Conservation (phyloP, 768 basidiomycete genomes). For the Naganishia vaughanmartiniae region DNA sequence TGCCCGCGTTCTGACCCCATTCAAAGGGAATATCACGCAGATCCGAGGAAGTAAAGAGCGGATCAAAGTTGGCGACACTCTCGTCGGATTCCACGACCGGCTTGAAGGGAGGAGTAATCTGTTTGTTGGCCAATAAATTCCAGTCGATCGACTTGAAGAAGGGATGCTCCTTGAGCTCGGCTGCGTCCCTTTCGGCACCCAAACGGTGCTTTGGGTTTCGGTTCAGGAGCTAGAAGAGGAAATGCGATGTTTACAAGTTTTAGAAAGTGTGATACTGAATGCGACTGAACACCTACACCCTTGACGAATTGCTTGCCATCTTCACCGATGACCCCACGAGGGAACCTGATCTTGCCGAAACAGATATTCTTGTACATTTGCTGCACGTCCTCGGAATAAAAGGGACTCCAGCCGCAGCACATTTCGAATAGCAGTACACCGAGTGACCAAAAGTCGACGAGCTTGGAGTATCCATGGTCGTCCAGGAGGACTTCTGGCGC, state of each 20-base stretch:
- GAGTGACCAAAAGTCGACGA: constrained; percentile 97
- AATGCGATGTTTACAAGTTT: neutral
- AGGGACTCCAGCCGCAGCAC: constrained; percentile 99
- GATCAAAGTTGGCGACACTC: constrained; percentile 95
- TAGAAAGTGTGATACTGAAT: constrained; percentile 23
- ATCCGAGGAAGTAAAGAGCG: constrained; percentile 93
- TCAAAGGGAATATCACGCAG: constrained; percentile 65
- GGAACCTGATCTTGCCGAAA: constrained; percentile 98
- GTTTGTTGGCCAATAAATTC: constrained; percentile 74
- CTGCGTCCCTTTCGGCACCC: constrained; percentile 84
- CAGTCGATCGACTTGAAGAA: constrained; percentile 94
- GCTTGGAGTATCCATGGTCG: constrained; percentile 96
- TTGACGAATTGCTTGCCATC: constrained; percentile 99
- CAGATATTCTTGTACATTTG: constrained; percentile 99
- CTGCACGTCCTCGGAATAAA: constrained; percentile 98
- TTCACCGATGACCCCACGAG: constrained; percentile 91
- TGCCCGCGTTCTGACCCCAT: constrained; percentile 52
- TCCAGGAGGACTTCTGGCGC: constrained; percentile 98
- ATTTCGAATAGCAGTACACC: constrained; percentile 97
- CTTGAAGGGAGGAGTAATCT: constrained; percentile 95
- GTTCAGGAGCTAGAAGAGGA: constrained; percentile 72
- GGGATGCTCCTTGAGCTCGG: constrained; percentile 89
- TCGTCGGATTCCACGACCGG: constrained; percentile 97
- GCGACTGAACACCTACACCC: constrained; percentile 65
- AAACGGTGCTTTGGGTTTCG: constrained; percentile 97